Evolutionary conservation across 176 grass and related monocot species (phyloP), one percentile per base, ranked within the genome.

Genomic region (Ampelocalamus luodianensis): DNA sequence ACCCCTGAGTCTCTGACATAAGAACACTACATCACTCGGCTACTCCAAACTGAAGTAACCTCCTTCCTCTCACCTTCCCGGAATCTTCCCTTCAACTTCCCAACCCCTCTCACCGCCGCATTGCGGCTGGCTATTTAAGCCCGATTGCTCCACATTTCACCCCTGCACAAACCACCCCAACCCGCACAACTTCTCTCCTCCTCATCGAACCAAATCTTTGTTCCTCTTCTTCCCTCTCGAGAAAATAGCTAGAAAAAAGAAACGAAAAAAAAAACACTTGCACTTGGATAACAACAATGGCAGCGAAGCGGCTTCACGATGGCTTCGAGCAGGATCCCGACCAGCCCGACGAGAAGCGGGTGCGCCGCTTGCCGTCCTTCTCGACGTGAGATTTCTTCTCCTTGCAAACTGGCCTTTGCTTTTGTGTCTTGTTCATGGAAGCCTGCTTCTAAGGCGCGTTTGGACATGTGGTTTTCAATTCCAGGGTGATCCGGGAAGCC

Each of bases 401-500:
- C 18, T 74, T 71, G 4, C 17, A 50, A 43, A 50, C 27, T 49
- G 4, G 6, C 10, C 3, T n/a, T 27, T 67, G 51, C 6, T 79
- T 12, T 38, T 70, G 36, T 50, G n/a, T n/a, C 34, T 29, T 46
- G 45, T 68, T 32, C 26, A 36, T 20, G 58, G 37, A n/a, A 32
- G n/a, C 1, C 26, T 22, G 67, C 5, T 27, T 55, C 65, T 87
- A 14, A 82, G 14, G 16, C 27, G 27, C 54, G 80, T 46, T 59
- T 14, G 10, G 59, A 13, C 59, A 1, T 78, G 65, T 45, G 15
- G 8, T 68, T 68, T 26, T 77, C 8, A 8, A 80, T 78, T 63
- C 6, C 84, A 99, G 93, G 76, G 93, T 96, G 55, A 92, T 96
- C 74, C 65, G 51, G 48, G 97, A 99, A 68, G 97, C 93, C 48